phyloP scores from a whole-genome alignment of 768 basidiomycete species.

The Austroboletus eburneus region DNA sequence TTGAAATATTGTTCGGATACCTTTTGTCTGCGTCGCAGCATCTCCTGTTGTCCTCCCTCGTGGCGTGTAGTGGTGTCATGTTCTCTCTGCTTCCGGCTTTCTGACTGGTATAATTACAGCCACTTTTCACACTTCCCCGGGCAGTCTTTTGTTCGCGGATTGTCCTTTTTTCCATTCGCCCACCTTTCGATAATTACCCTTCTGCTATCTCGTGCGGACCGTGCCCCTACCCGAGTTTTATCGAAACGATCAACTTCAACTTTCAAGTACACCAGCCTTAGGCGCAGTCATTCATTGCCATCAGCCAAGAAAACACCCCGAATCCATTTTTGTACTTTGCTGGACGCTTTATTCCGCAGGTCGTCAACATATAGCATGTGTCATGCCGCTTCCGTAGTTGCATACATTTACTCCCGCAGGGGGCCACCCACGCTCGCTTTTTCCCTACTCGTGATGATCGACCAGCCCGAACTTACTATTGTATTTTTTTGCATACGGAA shows the following conservation, averaged over 20 bases:
- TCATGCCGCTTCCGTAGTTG: slow-evolving; percentile 3
- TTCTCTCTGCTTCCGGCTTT: slow-evolving; percentile 28
- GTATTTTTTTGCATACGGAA: slow-evolving; percentile 25
- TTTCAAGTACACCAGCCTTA: slow-evolving; percentile 18
- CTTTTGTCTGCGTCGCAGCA: slow-evolving; percentile 26
- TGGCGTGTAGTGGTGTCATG: slow-evolving; percentile 29
- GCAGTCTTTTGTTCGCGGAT: slow-evolving; percentile 23
- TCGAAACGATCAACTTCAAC: slow-evolving; percentile 13
- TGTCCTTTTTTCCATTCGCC: slow-evolving; percentile 23
- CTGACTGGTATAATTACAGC: slow-evolving; percentile 28
- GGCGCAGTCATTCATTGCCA: slow-evolving; percentile 27
- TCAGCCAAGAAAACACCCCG: slow-evolving; percentile 16
- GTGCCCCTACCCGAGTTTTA: slow-evolving; percentile 12
- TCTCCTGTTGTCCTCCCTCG: slow-evolving; percentile 28
- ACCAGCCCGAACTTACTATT: slow-evolving; percentile 15
- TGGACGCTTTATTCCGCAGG: slow-evolving; percentile 21
- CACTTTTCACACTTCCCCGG: slow-evolving; percentile 22
- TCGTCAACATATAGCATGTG: slow-evolving; percentile 9
- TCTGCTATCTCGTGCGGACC: slow-evolving; percentile 23
- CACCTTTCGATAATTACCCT: slow-evolving; percentile 29
- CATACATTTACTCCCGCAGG: slow-evolving; percentile 3
- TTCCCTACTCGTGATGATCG: slow-evolving; percentile 7
- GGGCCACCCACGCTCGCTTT: slow-evolving; percentile 21
- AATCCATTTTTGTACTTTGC: slow-evolving; percentile 14
- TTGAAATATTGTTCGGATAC: slow-evolving; percentile 34